Evolutionary conservation across 164 flowering plant genomes (phyloP), one percentile per base, ranked within the genome.

Genomic region (Vitis cinerea): DNA sequence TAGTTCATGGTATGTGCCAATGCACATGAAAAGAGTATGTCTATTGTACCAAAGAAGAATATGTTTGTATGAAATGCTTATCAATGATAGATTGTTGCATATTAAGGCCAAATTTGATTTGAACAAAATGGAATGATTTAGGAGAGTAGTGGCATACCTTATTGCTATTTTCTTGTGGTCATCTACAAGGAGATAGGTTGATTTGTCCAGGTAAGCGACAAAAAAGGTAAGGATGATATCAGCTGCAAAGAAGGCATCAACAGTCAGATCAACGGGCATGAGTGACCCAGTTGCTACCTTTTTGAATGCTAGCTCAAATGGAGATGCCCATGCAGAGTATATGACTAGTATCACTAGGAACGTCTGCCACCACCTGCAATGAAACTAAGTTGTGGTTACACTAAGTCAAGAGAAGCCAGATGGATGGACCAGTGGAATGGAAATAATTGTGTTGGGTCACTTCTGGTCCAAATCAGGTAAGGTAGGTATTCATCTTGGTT

Each of bases 311-410:
- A 92, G 80, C 81, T 90, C 94, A 57, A 92, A 92, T 0, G 91
- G 90, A 30, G 98, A 86, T 47, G 93, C 79, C 98, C 98, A 92
- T 60, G 98, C 98, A 0, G 96, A 87, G 80, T 92, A 90, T 12
- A 86, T 68, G 66, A 92, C 96, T 59, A 92, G 73, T 6, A 86
- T 75, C 74, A 92, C 96, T 8, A 92, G 85, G 72, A 87, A 90
- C 7, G 85, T 81, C 73, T 89, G 90, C 98, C 98, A 92, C 77
- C 75, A 76, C 72, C 98, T 92, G 83, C 78, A 73, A 37, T 37
- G 44, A 37, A 37, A 37, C 44, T 37, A 37, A 23, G 6, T 37
- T 37, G 44, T 6, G 44, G 44, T 37, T 37, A 37, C 44, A 37
- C 4, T 0, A 37, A 6, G 44, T 6, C 44, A 37, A 37, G 44